Evolutionary conservation across 345 rosid genomes (phyloP).

Genomic region (Lepidium aucheri): DNA sequence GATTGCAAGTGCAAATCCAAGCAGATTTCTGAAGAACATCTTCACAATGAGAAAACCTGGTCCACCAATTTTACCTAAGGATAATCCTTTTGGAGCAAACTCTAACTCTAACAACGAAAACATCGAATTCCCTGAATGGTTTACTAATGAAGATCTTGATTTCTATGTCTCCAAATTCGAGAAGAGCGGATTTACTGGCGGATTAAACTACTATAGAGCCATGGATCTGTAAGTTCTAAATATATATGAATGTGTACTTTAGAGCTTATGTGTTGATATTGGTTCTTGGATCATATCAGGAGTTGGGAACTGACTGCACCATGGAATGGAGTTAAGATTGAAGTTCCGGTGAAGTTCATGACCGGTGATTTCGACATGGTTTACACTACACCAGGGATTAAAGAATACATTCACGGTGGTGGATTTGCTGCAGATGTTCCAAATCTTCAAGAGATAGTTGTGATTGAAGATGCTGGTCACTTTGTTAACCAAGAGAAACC

Average conservation of each 20-base stretch:
- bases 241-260: neutral
- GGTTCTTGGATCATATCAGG: conserved; percentile 23
- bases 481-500: conserved; percentile 67
- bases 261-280: neutral
- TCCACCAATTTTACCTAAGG: conserved; percentile 43
- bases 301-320: conserved; percentile 72
- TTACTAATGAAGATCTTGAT: conserved; percentile 50
- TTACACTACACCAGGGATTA: conserved; percentile 52
- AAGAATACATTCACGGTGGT: conserved; percentile 47
- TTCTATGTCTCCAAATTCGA: conserved; percentile 38
- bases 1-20: conserved; percentile 33
- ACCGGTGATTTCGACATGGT: conserved; percentile 58
- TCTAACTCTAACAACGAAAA: conserved; percentile 5
- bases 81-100: conserved; percentile 25
- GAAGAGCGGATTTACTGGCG: conserved; percentile 60
- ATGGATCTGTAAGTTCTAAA: conserved; percentile 45
- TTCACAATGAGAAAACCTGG: conserved; percentile 38
- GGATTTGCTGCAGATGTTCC: conserved; percentile 52
- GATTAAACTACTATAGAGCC: conserved; percentile 73
- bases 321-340: conserved; percentile 50
- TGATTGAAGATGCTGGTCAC: conserved; percentile 60
- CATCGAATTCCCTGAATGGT: conserved; percentile 51
- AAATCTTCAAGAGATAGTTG: conserved; percentile 38
- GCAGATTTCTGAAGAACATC: conserved; percentile 33
- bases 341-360: conserved; percentile 58